phyloP scores from a whole-genome alignment of 208 protist genomes.

The Polymyxa betae region DNA sequence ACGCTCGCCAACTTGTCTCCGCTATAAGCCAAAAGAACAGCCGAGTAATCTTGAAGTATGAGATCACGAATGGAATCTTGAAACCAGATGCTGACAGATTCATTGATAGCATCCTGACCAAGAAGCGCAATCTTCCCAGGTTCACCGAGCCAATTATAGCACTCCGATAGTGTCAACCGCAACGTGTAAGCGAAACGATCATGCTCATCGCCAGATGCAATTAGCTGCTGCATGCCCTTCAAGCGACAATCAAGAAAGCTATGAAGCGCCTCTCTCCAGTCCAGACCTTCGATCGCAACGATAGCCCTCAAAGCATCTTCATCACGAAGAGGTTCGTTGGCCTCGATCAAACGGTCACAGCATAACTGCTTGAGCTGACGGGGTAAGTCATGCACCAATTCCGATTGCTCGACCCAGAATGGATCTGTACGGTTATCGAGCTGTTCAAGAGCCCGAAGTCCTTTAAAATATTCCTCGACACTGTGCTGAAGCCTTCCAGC shows the following conservation, averaged over 20 bases:
- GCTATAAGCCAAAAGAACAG: neutral
- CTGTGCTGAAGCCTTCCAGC: neutral
- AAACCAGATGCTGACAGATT: no score
- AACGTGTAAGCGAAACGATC: neutral
- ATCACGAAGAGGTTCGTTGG: neutral
- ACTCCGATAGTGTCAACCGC: neutral
- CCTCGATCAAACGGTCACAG: neutral
- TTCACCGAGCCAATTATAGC: neutral
- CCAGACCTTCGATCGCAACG: neutral
- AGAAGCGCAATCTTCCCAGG: neutral
- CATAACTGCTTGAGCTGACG: neutral
- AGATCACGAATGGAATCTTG: no score
- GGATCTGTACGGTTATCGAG: neutral
- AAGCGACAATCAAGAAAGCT: neutral
- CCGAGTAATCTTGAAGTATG: no score
- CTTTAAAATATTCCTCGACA: neutral
- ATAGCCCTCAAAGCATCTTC: conserved; percentile 1
- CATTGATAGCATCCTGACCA: no score
- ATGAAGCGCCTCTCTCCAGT: neutral
- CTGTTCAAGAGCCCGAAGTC: neutral
- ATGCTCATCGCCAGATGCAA: neutral
- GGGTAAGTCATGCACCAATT: neutral
- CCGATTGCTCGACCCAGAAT: conserved; percentile 31
- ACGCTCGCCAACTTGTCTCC: neutral
- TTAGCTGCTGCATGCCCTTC: neutral